phyloP scores from a whole-genome alignment of 371 early-diverging fungal species.

The Encephalitozoon hellem region DNA sequence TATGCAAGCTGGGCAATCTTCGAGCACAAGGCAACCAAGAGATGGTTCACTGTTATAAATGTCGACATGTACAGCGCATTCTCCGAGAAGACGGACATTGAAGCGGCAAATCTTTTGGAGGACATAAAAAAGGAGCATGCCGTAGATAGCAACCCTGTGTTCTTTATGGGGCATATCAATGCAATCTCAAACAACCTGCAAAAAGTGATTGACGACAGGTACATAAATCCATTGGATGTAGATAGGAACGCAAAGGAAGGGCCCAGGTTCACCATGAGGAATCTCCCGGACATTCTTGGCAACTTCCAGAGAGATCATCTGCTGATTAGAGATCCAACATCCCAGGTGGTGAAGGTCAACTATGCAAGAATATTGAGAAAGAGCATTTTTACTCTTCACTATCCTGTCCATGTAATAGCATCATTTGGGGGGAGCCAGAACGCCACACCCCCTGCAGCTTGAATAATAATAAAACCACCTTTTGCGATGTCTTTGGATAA shows the following conservation, averaged over 20 bases:
- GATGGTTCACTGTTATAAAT: conserved; percentile 36
- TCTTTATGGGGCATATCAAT: conserved; percentile 35
- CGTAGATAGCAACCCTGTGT: conserved; percentile 12
- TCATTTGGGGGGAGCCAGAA: neutral
- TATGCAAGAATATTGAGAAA: conserved; percentile 19
- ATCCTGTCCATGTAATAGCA: conserved; percentile 6
- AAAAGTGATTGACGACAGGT: neutral
- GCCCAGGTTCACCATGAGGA: conserved; percentile 23
- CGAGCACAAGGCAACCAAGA: neutral
- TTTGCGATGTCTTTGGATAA: neutral
- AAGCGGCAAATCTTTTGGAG: conserved; percentile 18
- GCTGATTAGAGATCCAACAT: neutral
- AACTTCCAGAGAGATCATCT: conserved; percentile 33
- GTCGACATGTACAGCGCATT: conserved; percentile 31
- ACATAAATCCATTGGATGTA: conserved; percentile 18
- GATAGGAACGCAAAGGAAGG: conserved; percentile 18
- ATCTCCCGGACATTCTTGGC: conserved; percentile 8
- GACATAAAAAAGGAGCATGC: conserved; percentile 3
- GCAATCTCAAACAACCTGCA: neutral
- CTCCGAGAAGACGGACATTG: neutral
- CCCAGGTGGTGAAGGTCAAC: neutral
- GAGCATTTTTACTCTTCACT: neutral
- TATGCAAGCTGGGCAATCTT: conserved; percentile 35
- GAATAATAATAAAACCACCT: neutral
- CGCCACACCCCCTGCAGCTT: neutral